These are phyloP conservation scores for Alternaria conjuncta DNA, from an alignment of 2,329 filamentous ascomycete species.

Conservation along the genomic window DNA sequence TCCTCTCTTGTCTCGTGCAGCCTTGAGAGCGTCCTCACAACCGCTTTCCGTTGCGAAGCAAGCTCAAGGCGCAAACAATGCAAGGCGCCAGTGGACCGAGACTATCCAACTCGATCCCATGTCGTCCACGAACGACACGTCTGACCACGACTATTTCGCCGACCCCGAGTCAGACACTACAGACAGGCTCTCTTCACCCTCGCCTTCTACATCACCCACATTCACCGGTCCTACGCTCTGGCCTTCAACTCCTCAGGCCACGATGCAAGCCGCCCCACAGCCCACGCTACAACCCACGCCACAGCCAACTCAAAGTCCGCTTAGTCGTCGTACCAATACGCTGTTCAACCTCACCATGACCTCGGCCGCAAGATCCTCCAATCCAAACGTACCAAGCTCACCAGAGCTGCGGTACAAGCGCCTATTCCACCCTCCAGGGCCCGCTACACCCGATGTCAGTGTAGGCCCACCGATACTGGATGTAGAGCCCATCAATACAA, in stretches of 20 bases:
- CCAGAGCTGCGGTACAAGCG: slow-evolving; percentile 52
- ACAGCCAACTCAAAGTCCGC: slow-evolving; percentile 8
- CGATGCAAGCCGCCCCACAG: slow-evolving; percentile 33
- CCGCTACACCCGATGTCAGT: slow-evolving; percentile 22
- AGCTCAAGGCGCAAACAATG: slow-evolving; percentile 12
- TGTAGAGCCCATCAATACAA: neutral
- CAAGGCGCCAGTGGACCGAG: slow-evolving; percentile 3
- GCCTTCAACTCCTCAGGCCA: slow-evolving; percentile 31
- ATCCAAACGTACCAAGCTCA: slow-evolving; percentile 36
- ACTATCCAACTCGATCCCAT: slow-evolving; percentile 25
- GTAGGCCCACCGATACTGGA: slow-evolving; percentile 8
- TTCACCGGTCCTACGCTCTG: slow-evolving; percentile 27
- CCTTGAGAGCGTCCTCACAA: slow-evolving; percentile 11
- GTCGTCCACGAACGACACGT: slow-evolving; percentile 40
- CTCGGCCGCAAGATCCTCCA: slow-evolving; percentile 12
- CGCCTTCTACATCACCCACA: slow-evolving; percentile 36
- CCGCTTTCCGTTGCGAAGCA: slow-evolving; percentile 18
- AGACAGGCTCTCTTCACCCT: slow-evolving; percentile 41
- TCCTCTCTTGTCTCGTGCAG: slow-evolving; percentile 22
- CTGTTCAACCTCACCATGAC: slow-evolving; percentile 35
- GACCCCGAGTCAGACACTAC: slow-evolving; percentile 43
- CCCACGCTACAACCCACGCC: slow-evolving; percentile 16
- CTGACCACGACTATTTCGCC: slow-evolving; percentile 41
- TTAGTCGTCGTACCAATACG: slow-evolving; percentile 24
- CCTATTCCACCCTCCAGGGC: slow-evolving; percentile 46